Evolutionary conservation across 2,329 filamentous ascomycete species (phyloP), one percentile per base, ranked within the genome.

Genomic region (Diaporthe helianthi): DNA sequence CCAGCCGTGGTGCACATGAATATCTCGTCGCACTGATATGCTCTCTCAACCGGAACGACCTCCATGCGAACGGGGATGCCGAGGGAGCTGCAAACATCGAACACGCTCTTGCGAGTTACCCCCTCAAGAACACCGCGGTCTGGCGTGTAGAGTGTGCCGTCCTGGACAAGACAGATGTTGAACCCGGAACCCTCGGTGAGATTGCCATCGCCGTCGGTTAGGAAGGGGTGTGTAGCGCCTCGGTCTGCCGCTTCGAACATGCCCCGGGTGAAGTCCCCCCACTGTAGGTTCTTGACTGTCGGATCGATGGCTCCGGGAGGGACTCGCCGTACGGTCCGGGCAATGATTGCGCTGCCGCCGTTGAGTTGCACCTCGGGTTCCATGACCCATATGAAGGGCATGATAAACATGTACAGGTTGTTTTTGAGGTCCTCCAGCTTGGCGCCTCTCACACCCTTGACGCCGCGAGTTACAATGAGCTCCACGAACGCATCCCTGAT

Each of bases 1-100:
- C 84, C 84, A 0, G 84, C 84, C 17, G 84, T 86, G 0, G 84
- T 86, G 70, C 80, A 85, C 83, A 85, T 85, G 36, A 86, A 81
- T 5, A 85, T 79, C 76, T 86, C 84, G 68, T 86, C 84, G 0
- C 77, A 75, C 8, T 79, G 63, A 55, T 84, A 85, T 0, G 76
- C 78, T 44, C 77, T 12, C 17, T 82, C 77, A 0, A 83, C 75
- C 0, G 83, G 83, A 4, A 85, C 81, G 31, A 78, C 69, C 73
- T 84, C 80, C 33, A 81, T 65, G 4, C 76, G 78, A 6, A 82
- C 75, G 31, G 80, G 77, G 46, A 81, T 71, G 0, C 77, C 77
- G 3, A 77, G 74, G 0, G 69, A 68, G 1, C 71, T 71, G 1
- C 82, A 83, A 15, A 77, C 79, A 60, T 85, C 83, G 26, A 84